phyloP scores from a whole-genome alignment of 257 asterid genomes.

The Handroanthus guayacan region DNA sequence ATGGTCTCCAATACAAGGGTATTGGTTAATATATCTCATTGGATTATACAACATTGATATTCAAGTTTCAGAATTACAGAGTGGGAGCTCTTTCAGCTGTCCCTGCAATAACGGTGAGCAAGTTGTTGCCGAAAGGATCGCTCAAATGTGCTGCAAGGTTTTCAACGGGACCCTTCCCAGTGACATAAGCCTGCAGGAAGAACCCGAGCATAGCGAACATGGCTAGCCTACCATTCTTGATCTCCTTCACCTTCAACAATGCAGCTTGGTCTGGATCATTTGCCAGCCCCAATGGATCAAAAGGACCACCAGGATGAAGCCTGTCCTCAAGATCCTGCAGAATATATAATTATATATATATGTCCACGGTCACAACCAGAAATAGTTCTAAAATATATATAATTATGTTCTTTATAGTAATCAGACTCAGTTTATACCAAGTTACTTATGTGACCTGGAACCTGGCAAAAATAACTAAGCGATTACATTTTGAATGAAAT shows the following conservation, averaged over 20 bases:
- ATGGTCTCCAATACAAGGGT: neutral
- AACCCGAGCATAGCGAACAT: constrained; percentile 95
- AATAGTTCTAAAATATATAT: neutral
- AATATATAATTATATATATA: too few relatives aligned
- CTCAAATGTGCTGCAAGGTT: constrained; percentile 93
- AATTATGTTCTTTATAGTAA: neutral
- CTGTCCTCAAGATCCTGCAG: constrained; percentile 86
- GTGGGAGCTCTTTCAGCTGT: constrained; percentile 83
- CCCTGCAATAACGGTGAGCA: constrained; percentile 90
- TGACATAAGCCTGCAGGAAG: constrained; percentile 95
- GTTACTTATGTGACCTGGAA: too few relatives aligned
- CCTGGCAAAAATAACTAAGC: neutral
- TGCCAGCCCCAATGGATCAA: constrained; percentile 92
- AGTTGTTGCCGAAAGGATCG: constrained; percentile 96
- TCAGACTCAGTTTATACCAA: neutral
- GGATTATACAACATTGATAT: constrained; percentile 32
- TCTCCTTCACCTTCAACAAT: constrained; percentile 90
- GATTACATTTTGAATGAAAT: neutral
- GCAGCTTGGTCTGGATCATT: constrained; percentile 97
- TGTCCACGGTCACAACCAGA: neutral
- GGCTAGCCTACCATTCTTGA: constrained; percentile 93
- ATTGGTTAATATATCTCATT: constrained; percentile 1
- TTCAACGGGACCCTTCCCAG: constrained; percentile 93
- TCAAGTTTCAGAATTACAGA: constrained; percentile 48
- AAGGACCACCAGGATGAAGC: constrained; percentile 98